Conservation (phyloP, 192 early-diverging fungal species). For the Phlyctochytrium bullatum region DNA sequence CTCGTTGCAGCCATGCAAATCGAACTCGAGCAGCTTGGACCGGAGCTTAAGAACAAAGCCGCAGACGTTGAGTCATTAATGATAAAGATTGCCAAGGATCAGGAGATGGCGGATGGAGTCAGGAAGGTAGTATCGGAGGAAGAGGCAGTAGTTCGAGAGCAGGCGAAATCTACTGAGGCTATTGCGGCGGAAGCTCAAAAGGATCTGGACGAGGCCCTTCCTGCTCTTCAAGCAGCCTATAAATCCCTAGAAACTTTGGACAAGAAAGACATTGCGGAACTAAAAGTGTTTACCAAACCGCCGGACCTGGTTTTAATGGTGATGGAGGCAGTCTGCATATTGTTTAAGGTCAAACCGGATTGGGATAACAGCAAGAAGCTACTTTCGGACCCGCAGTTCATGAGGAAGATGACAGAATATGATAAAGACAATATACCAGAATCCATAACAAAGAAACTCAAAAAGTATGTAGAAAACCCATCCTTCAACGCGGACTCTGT, state of each 20-base stretch:
- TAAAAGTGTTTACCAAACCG: slow-evolving; percentile 61
- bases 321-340: slow-evolving; percentile 60
- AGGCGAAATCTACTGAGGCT: slow-evolving; percentile 52
- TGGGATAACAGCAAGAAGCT: slow-evolving; percentile 63
- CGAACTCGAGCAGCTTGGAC: slow-evolving; percentile 51
- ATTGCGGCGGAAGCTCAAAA: slow-evolving; percentile 57
- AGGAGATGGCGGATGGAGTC: slow-evolving; percentile 60
- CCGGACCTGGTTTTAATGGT: slow-evolving; percentile 58
- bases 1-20: slow-evolving; percentile 63
- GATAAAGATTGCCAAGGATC: slow-evolving; percentile 63
- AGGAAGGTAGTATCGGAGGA: slow-evolving; percentile 61
- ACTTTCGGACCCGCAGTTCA: slow-evolving; percentile 46
- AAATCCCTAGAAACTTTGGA: slow-evolving; percentile 57
- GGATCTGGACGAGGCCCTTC: slow-evolving; percentile 59
- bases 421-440: slow-evolving; percentile 64
- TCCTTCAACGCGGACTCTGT: slow-evolving; percentile 55
- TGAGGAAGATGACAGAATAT: slow-evolving; percentile 54
- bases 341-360: slow-evolving; percentile 60
- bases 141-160: slow-evolving; percentile 52
- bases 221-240: slow-evolving; percentile 54
- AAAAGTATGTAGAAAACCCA: slow-evolving; percentile 60
- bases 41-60: slow-evolving; percentile 49
- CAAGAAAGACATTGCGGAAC: slow-evolving; percentile 62
- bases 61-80: slow-evolving; percentile 55
- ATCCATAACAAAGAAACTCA: slow-evolving; percentile 52